Evolutionary conservation across 306 rosid species (phyloP).

Genomic region (Medicago ruthenica): DNA sequence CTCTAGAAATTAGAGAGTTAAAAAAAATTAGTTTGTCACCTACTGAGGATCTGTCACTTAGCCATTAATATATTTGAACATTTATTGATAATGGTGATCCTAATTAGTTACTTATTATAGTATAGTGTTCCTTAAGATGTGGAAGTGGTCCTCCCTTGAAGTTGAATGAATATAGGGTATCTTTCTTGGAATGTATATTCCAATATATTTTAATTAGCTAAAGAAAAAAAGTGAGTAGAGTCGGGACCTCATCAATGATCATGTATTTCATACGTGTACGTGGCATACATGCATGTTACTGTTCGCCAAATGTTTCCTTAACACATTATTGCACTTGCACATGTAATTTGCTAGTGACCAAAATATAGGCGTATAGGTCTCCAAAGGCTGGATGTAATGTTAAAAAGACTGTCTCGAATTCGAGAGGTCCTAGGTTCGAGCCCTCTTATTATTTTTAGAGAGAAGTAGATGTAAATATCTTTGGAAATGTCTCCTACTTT

Average conservation of each 20-base stretch:
- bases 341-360: not conserved
- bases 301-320: conserved; percentile 28
- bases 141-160: conserved; percentile 74
- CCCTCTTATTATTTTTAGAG: too few species aligned
- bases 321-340: conserved; percentile 13
- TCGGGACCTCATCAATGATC: not conserved
- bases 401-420: too few species aligned
- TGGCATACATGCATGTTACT: conserved; percentile 57
- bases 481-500: not conserved
- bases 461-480: too few species aligned
- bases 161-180: not conserved
- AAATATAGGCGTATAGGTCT: not conserved
- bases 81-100: conserved; percentile 53
- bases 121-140: conserved; percentile 56
- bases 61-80: not conserved
- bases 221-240: not conserved
- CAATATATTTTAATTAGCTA: not conserved
- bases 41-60: conserved; percentile 35
- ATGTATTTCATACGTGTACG: conserved; percentile 31
- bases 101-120: not conserved
- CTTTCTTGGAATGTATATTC: not conserved
- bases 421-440: too few species aligned
- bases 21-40: conserved; percentile 25
- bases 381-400: too few species aligned
- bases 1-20: too few species aligned